Base-by-base conservation (phyloP, 805 yeast species). In the Candida ipomoeae region DNA sequence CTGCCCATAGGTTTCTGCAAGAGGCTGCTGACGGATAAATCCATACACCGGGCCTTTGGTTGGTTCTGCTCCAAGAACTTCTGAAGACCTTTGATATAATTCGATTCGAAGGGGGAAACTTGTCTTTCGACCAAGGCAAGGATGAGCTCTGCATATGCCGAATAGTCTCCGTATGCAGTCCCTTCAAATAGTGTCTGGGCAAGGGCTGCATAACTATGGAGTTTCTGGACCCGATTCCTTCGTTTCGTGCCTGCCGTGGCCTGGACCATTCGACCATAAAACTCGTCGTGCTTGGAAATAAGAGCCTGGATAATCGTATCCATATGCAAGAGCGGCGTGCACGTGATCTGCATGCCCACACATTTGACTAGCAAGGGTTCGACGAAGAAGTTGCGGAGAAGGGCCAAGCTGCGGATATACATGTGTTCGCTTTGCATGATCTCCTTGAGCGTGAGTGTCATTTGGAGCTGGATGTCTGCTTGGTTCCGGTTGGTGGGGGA, bases 181-280 rank as follows among this genome's bases (percentile, higher is more conserved):
- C 82, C 84, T 59, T 87, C 88, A 77, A 92, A 78, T 26, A 89
- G 69, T 56, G 81, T 83, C 66, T 92, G 92, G 26, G 91, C 97
- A 61, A 87, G 96, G 40, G 92, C 81, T 72, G 56, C 52, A 7
- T 49, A 43, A 13, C n/a, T 8, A 21, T 46, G 51, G 18, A 52
- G 20, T n/a, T 21, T 44, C 3, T n/a, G 32, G 3, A 14, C 15
- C 35, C 45, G 21, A 21, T 11, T 11, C 45, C 37, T 6, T 6
- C 32, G 13, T 2, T 2, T 10, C 1, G 13, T 3, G 5, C 39
- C 11, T 4, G n/a, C 32, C 14, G n/a, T 21, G 8, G 42, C 49
- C 5, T 33, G 46, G 1, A 42, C 44, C 48, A 52, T 42, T 21
- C 14, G 39, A 18, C 34, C 26, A 23, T 44, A 44, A 33, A 52